These are phyloP conservation scores for Vaccinium myrtillus DNA, from an alignment of 148 eudicot species.

Conservation along the genomic window DNA sequence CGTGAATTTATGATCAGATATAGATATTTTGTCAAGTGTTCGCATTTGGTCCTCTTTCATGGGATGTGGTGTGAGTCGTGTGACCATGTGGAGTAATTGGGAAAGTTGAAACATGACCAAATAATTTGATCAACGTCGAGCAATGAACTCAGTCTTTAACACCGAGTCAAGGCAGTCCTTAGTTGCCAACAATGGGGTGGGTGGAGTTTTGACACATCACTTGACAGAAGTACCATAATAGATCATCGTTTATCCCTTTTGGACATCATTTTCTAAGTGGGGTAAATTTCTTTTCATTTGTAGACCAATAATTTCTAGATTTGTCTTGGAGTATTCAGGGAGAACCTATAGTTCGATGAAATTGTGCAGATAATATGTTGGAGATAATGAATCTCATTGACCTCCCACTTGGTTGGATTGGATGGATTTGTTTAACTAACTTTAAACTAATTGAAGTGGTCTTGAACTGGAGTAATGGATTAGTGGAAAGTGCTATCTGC, in stretches of 20 bases:
- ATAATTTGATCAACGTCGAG: background rate
- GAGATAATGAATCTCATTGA: background rate
- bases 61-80: constrained; percentile 2
- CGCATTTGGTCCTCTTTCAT: background rate
- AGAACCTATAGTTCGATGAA: background rate
- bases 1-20: background rate
- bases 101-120: background rate
- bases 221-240: background rate
- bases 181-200: background rate
- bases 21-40: background rate
- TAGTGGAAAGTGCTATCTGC: background rate
- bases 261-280: background rate
- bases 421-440: background rate
- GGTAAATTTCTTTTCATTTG: background rate
- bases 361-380: background rate
- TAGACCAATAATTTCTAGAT: background rate
- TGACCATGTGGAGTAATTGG: background rate
- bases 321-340: background rate
- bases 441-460: background rate
- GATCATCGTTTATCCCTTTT: background rate
- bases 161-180: background rate
- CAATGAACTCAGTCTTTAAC: background rate
- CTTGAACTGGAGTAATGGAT: background rate
- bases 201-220: background rate
- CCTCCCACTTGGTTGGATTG: background rate